phyloP scores from a whole-genome alignment of 306 rosid species.

The Pyrus communis region DNA sequence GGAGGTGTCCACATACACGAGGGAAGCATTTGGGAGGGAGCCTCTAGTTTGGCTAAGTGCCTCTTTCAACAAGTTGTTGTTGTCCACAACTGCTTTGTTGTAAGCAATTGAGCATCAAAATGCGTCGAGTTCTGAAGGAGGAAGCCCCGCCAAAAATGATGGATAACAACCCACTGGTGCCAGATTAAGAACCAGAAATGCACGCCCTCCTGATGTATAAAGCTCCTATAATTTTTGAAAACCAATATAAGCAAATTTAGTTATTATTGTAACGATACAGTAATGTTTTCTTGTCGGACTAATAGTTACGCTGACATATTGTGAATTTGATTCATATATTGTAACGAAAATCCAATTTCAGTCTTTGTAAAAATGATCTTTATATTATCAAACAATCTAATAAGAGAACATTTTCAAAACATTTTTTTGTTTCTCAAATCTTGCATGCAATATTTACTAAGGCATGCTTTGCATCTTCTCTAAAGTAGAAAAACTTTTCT shows the following conservation, averaged over 20 bases:
- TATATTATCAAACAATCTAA: background rate
- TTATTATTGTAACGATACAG: background rate
- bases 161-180: constrained; percentile 88
- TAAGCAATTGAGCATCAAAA: constrained; percentile 62
- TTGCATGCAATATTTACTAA: no score
- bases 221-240: constrained; percentile 47
- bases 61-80: constrained; percentile 46
- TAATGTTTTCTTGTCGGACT: no score
- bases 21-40: constrained; percentile 41
- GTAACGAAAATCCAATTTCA: no score
- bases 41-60: constrained; percentile 32
- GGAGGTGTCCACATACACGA: constrained; percentile 54
- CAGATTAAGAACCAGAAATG: constrained; percentile 60
- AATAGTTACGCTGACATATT: background rate
- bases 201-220: constrained; percentile 53
- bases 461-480: no score
- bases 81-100: constrained; percentile 52
- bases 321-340: background rate
- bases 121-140: constrained; percentile 55
- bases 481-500: no score
- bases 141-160: constrained; percentile 43
- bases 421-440: no score
- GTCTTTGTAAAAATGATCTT: no score
- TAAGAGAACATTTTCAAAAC: no score
- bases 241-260: background rate